Evolutionary conservation across 2,329 filamentous ascomycete species (phyloP).

Genomic region (Diatrype stigma): DNA sequence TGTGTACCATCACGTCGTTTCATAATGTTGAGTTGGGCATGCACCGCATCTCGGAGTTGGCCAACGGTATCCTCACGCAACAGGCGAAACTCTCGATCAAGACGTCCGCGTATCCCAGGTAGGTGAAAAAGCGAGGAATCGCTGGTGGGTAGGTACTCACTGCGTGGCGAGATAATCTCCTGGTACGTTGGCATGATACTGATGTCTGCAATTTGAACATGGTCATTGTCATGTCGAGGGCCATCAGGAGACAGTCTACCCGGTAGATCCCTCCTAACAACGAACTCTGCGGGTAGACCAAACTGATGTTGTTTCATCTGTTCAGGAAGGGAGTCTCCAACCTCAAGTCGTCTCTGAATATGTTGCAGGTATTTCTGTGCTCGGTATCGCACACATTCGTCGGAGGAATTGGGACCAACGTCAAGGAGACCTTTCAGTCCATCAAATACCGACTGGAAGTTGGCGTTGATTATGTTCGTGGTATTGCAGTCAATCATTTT

Average conservation of each 20-base stretch:
- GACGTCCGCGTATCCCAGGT: conserved; percentile 39
- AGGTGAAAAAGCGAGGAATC: conserved; percentile 37
- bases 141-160: conserved; percentile 41
- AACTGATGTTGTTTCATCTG: conserved; percentile 1
- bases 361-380: conserved; percentile 28
- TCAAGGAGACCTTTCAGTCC: conserved; percentile 5
- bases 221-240: conserved; percentile 47
- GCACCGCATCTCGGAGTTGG: conserved; percentile 46
- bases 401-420: conserved; percentile 1
- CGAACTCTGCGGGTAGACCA: conserved; percentile 23
- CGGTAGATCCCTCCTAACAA: conserved; percentile 29
- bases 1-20: conserved; percentile 12
- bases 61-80: conserved; percentile 53
- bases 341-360: conserved; percentile 25
- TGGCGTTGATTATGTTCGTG: conserved; percentile 26
- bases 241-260: conserved; percentile 27
- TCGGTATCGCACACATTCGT: conserved; percentile 25
- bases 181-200: conserved; percentile 44
- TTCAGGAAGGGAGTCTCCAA: conserved; percentile 21
- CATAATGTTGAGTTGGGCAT: conserved; percentile 33
- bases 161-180: conserved; percentile 39
- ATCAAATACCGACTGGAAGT: conserved; percentile 19
- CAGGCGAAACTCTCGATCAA: conserved; percentile 54
- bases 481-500: conserved; percentile 35
- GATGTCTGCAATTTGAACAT: conserved; percentile 41